Percentiles rank a stretch among this genome's conserved stretches.
Evolutionary conservation across 257 asterid genomes (phyloP).

Genomic region (Nicotiana otophora): DNA sequence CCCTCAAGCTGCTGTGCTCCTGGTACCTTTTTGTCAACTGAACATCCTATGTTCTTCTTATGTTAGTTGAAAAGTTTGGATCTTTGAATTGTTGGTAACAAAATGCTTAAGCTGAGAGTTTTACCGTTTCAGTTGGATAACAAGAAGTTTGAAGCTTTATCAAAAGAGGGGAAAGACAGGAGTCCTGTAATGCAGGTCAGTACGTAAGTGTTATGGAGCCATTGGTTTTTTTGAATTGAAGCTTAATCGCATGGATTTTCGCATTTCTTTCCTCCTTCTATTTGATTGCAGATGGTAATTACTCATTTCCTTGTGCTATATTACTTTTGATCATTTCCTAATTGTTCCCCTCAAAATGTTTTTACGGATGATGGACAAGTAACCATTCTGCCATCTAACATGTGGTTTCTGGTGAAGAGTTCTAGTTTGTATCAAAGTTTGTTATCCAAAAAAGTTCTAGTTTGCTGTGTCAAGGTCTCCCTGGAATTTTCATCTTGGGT

Average conservation of each 20-base stretch:
- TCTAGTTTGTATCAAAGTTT: no score
- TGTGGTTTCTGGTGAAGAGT: no score
- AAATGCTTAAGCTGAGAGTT: no score
- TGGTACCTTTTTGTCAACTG: conserved; percentile 39
- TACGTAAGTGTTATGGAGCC: not conserved
- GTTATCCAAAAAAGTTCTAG: no score
- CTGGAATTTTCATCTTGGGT: no score
- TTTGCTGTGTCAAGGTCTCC: no score
- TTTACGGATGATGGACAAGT: not conserved
- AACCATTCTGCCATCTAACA: no score
- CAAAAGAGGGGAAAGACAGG: conserved; percentile 19
- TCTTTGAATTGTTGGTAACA: not conserved
- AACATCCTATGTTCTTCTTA: not conserved
- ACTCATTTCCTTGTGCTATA: not conserved
- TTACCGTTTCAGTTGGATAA: no score
- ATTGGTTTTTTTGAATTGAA: not conserved
- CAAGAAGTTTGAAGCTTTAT: no score
- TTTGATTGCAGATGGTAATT: not conserved
- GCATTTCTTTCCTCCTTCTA: not conserved
- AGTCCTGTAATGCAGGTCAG: conserved; percentile 71
- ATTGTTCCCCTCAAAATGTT: not conserved
- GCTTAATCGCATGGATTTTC: not conserved
- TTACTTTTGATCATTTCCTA: not conserved
- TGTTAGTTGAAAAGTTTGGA: conserved; percentile 7
- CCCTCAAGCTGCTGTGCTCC: conserved; percentile 79